phyloP scores from a whole-genome alignment of 371 early-diverging fungal genomes.

The Synchytrium microbalum region DNA sequence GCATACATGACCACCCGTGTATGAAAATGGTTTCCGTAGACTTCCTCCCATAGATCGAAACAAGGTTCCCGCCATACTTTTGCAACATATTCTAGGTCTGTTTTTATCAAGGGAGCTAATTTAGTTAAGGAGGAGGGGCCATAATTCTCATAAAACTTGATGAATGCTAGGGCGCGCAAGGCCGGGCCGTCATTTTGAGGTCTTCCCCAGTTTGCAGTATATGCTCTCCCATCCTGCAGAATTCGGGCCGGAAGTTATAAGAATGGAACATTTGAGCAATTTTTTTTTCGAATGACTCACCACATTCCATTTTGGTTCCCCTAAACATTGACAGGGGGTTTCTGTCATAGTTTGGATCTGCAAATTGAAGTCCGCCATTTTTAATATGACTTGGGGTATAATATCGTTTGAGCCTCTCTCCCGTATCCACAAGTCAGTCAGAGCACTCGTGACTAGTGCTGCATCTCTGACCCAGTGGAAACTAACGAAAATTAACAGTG shows the following conservation, averaged over 20 bases:
- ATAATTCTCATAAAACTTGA: constrained; percentile 36
- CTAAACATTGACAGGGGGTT: neutral
- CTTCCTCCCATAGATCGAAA: constrained; percentile 66
- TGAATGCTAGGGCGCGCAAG: constrained; percentile 49
- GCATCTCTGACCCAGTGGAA: neutral
- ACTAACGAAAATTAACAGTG: neutral
- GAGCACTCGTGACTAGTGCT: neutral
- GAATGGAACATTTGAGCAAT: no score
- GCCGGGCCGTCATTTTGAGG: constrained; percentile 85
- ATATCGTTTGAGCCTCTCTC: neutral
- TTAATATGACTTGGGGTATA: neutral
- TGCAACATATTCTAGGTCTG: constrained; percentile 58
- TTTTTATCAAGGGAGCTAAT: constrained; percentile 27
- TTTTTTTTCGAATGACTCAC: no score
- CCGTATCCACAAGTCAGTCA: neutral
- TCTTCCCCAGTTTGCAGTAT: constrained; percentile 14
- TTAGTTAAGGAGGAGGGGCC: constrained; percentile 9
- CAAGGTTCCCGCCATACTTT: constrained; percentile 34
- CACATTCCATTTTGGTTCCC: neutral
- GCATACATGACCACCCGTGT: constrained; percentile 57
- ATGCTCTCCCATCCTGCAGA: neutral
- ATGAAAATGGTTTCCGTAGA: constrained; percentile 56
- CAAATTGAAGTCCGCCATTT: neutral
- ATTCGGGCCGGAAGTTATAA: no score
- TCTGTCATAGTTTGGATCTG: no score